Conservation (phyloP, 352 stramenopile genomes). For the Globisporangium cystogenes region DNA sequence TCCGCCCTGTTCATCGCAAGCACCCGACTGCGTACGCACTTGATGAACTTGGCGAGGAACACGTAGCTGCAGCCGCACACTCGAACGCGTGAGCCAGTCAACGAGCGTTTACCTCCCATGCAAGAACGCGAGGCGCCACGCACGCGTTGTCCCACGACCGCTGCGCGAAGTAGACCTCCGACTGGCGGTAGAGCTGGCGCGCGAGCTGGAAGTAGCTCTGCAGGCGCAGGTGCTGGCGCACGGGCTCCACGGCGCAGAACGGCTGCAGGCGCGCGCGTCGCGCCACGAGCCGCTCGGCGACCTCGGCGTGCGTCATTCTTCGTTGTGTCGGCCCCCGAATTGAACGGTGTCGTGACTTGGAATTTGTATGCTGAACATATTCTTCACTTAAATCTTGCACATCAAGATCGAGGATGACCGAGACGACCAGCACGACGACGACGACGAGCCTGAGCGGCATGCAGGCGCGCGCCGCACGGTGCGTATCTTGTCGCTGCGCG, state of each 20-base stretch:
- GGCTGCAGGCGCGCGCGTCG: slow-evolving; percentile 50
- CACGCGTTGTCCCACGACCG: slow-evolving; percentile 71
- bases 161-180: slow-evolving; percentile 59
- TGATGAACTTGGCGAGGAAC: slow-evolving; percentile 76
- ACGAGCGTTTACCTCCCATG: neutral
- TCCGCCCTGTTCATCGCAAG: neutral
- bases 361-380: neutral
- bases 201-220: slow-evolving; percentile 69
- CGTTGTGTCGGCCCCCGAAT: no score
- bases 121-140: slow-evolving; percentile 6
- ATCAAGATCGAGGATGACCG: neutral
- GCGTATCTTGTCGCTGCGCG: slow-evolving; percentile 6
- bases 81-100: neutral
- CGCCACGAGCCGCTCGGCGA: slow-evolving; percentile 52
- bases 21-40: slow-evolving; percentile 28
- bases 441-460: slow-evolving; percentile 38
- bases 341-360: neutral
- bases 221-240: slow-evolving; percentile 60
- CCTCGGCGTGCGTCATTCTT: slow-evolving; percentile 6
- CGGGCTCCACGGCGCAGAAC: slow-evolving; percentile 53
- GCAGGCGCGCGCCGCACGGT: slow-evolving; percentile 37
- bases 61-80: slow-evolving; percentile 46
- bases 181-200: slow-evolving; percentile 70
- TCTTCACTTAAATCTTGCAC: neutral
- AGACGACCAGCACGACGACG: slow-evolving; percentile 10